Evolutionary conservation across 345 rosid genomes (phyloP), one percentile per base, ranked within the genome.

Genomic region (Diplotaxis tenuifolia): DNA sequence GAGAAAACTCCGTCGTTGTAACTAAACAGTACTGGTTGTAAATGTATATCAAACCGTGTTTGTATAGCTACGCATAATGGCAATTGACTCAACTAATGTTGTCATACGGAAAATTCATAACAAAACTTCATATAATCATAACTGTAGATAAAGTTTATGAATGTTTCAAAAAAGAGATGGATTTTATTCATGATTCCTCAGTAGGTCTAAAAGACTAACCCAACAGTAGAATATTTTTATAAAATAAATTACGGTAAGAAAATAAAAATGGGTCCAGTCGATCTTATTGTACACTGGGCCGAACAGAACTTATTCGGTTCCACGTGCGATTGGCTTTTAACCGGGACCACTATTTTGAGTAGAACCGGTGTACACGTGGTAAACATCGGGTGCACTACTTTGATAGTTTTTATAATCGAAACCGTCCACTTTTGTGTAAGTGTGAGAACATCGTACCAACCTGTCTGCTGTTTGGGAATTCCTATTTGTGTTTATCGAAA

Each of bases 391-490:
- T 22, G 21, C 28, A 22, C 60, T 22, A 40, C n/a, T 65, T 11
- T 47, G 40, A 45, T 58, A 32, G 7, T 22, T 1, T 4, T 3
- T 47, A 6, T 11, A 74, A 57, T 66, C 53, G 52, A 12, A 67
- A 74, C 78, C 78, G 78, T 58, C 19, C 4, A 31, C 23, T 49
- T 19, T 12, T 49, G 31, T 34, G 11, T 32, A 42, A 36, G 28
- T 74, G 21, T 67, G 54, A 67, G 67, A 67, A 74, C 78, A 67
- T 74, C 72, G 78, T 74, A 74, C 78, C 54, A 74, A 59, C 54
- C 62, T 74, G 73, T 74, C 78, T 67, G 73, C 73, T 67, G 14
- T 74, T 67, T 74, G 73, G 73, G 68, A 67, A 32, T 32, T 59
- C 78, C 73, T 74, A 74, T 74, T 67, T 74, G 62, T 67, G 68